Percentiles rank a stretch among this genome's conserved stretches.
Evolutionary conservation across 345 rosid genomes (phyloP).

Genomic region (Citrus unshiu): DNA sequence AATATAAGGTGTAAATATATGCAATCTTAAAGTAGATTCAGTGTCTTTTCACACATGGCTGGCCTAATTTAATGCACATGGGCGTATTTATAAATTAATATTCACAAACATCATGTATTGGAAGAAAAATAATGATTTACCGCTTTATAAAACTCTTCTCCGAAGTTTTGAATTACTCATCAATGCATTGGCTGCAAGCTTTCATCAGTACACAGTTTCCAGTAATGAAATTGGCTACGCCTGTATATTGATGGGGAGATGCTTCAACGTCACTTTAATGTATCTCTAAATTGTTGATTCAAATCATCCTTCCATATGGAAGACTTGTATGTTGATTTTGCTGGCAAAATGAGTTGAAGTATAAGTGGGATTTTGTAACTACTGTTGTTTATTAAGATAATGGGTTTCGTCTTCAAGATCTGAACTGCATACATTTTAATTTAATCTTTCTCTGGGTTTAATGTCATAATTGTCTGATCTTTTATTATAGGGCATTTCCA

Average conservation of each 20-base stretch:
- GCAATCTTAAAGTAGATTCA: not conserved
- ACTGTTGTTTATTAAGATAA: not conserved
- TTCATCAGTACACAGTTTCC: not conserved
- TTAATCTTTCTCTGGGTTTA: not conserved
- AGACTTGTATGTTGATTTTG: not conserved
- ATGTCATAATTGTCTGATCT: not conserved
- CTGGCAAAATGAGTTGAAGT: not conserved
- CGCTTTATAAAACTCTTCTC: not conserved
- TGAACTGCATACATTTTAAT: not conserved
- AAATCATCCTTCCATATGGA: not conserved
- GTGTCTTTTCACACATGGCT: not conserved
- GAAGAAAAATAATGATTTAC: not conserved
- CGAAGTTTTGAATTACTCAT: not conserved
- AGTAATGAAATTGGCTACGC: not conserved
- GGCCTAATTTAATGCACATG: not conserved
- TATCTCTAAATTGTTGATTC: not conserved
- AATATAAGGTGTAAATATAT: not conserved
- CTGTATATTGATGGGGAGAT: not conserved
- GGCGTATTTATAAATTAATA: not conserved
- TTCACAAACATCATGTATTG: not conserved
- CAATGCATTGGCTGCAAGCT: not conserved
- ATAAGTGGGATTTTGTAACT: not conserved
- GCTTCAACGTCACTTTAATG: not conserved
- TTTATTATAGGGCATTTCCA: constrained; percentile 59
- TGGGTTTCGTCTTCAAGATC: not conserved